Evolutionary conservation across 164 flowering plant genomes (phyloP).

Genomic region (Berberis thunbergii): DNA sequence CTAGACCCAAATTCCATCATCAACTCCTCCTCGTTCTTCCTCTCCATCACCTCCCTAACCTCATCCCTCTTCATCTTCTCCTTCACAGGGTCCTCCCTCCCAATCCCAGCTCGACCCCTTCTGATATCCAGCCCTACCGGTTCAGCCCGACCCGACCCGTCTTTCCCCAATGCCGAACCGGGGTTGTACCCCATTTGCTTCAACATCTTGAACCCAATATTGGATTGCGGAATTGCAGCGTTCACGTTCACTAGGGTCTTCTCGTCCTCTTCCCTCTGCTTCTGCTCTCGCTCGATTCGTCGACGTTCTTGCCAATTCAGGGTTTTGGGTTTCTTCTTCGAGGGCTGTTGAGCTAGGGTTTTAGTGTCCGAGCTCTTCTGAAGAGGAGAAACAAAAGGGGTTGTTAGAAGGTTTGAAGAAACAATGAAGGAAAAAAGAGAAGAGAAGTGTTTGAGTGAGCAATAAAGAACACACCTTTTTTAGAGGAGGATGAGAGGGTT

Average conservation of each 20-base stretch:
- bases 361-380: slow-evolving; percentile 22
- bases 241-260: slow-evolving; percentile 50
- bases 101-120: slow-evolving; percentile 47
- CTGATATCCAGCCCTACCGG: no score
- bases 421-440: no score
- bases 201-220: slow-evolving; percentile 81
- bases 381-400: not conserved
- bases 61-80: slow-evolving; percentile 60
- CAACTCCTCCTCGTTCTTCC: slow-evolving; percentile 41
- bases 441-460: not conserved
- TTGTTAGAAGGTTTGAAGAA: no score
- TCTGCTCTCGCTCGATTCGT: slow-evolving; percentile 45
- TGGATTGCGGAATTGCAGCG: slow-evolving; percentile 71
- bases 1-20: slow-evolving; percentile 55
- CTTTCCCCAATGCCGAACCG: slow-evolving; percentile 66
- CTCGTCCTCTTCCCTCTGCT: slow-evolving; percentile 64
- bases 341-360: not conserved
- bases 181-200: slow-evolving; percentile 93
- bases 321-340: slow-evolving; percentile 21
- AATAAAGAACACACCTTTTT: slow-evolving; percentile 25
- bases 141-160: slow-evolving; percentile 35
- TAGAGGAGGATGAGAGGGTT: slow-evolving; percentile 16
- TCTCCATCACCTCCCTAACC: slow-evolving; percentile 28
- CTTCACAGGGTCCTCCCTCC: slow-evolving; percentile 58
- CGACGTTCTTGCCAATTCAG: slow-evolving; percentile 57